Base-by-base conservation (phyloP, 371 early-diverging fungal species). In the Actinomortierella wolfii region DNA sequence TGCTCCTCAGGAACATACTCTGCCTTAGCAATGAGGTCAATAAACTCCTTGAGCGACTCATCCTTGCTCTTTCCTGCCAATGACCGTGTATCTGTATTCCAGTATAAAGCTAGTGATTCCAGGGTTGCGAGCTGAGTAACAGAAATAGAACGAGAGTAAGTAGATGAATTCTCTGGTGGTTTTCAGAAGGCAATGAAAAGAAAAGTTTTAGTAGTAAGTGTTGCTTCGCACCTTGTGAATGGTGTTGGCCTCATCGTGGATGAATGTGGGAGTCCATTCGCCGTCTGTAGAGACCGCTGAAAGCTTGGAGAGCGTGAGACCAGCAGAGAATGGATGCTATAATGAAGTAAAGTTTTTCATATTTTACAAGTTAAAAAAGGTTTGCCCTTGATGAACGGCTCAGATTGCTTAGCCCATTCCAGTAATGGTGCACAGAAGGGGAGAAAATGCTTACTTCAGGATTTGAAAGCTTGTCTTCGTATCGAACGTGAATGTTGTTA, bases 401-500 rank as follows among this genome's bases (percentile, higher is more conserved):
- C 17, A 34, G 34, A 34, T 34, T 14, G 13, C 48, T 48, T 23
- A 34, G 21, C 48, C 20, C 48, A 20, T 1, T 21, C 48, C 23
- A 7, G n/a, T n/a, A n/a, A n/a, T n/a, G n/a, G n/a, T n/a, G n/a
- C n/a, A n/a, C 4, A 47, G 28, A 25, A 14, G 29, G 26, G 5
- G 17, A 18, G 28, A 24, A 25, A 3, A 51, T 42, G 42, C 39
- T 26, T 61, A 79, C 79, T 46, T 79, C 81, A 4, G 90, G 88
- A 59, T 87, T 84, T 34, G 91, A 91, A 48, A 88, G 65, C 54
- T 83, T 79, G 77, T 99, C 99, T 67, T 96, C 97, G 68, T 95
- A 99, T 29, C 97, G 84, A 50, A 99, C 81, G 76, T 98, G 98
- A 51, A 99, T 97, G 76, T 95, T 95, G 47, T 91, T 89, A 57